phyloP scores from a whole-genome alignment of 768 basidiomycete genomes.

The Suillus fuscotomentosus region DNA sequence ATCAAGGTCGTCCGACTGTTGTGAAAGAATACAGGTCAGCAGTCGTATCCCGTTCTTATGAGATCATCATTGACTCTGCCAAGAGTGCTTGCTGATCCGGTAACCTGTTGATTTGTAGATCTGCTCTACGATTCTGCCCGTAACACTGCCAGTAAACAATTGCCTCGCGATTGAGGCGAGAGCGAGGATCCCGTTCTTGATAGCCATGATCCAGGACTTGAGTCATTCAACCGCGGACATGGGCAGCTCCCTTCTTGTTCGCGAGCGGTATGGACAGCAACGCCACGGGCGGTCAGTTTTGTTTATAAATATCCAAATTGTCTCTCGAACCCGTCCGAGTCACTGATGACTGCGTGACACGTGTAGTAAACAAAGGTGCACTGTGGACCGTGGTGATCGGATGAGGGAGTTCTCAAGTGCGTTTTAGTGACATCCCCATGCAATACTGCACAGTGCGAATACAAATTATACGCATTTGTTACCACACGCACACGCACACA shows the following conservation, averaged over 20 bases:
- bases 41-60: neutral
- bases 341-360: neutral
- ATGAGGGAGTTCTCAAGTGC: constrained; percentile 34
- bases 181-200: neutral
- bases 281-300: neutral
- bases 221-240: neutral
- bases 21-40: neutral
- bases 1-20: neutral
- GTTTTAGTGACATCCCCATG: constrained; percentile 7
- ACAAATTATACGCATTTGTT: neutral
- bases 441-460: neutral
- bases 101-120: neutral
- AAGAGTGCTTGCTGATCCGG: neutral
- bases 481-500: constrained; percentile 63
- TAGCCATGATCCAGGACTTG: neutral
- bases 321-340: neutral
- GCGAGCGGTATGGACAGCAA: neutral
- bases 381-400: constrained; percentile 67
- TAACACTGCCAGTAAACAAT: neutral
- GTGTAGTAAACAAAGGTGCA: constrained; percentile 44
- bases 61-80: neutral
- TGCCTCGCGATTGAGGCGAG: neutral
- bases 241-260: neutral
- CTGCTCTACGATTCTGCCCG: neutral
- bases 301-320: neutral